These are phyloP conservation scores for Cyberlindnera americana DNA, from an alignment of 805 yeast genomes.

Conservation along the genomic window DNA sequence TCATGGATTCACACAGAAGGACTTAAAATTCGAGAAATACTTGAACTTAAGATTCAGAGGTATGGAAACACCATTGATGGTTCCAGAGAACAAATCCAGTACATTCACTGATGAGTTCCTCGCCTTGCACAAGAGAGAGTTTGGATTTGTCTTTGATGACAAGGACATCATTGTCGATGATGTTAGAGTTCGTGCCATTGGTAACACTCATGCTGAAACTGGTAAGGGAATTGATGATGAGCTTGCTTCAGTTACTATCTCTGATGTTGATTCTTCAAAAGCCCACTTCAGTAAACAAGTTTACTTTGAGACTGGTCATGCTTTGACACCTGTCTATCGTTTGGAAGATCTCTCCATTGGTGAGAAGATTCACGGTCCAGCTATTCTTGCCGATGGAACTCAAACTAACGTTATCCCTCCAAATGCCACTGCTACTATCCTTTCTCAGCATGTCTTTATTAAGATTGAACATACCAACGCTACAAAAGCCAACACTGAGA, in stretches of 20 bases:
- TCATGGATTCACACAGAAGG: constrained; percentile 52
- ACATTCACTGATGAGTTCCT: constrained; percentile 44
- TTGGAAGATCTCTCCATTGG: constrained; percentile 56
- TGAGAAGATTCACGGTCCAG: constrained; percentile 60
- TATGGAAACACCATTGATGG: constrained; percentile 84
- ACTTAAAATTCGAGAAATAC: constrained; percentile 56
- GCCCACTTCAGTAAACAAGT: constrained; percentile 41
- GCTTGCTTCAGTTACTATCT: constrained; percentile 33
- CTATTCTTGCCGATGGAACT: constrained; percentile 35
- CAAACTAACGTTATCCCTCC: constrained; percentile 75
- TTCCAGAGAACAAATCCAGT: constrained; percentile 33
- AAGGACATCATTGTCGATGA: constrained; percentile 66
- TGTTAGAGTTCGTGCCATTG: constrained; percentile 69
- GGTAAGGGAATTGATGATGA: constrained; percentile 52
- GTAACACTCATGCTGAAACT: constrained; percentile 45
- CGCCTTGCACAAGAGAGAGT: constrained; percentile 60
- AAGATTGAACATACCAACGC: constrained; percentile 19
- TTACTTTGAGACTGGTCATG: constrained; percentile 52
- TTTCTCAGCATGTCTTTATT: constrained; percentile 61
- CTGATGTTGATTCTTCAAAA: constrained; percentile 25
- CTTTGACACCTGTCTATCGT: constrained; percentile 51
- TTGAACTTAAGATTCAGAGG: constrained; percentile 82
- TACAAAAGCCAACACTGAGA: constrained; percentile 26
- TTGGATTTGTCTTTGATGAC: constrained; percentile 62
- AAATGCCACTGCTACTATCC: constrained; percentile 48